phyloP scores from a whole-genome alignment of 2,329 filamentous ascomycete genomes.

The Coleophoma cylindrospora region DNA sequence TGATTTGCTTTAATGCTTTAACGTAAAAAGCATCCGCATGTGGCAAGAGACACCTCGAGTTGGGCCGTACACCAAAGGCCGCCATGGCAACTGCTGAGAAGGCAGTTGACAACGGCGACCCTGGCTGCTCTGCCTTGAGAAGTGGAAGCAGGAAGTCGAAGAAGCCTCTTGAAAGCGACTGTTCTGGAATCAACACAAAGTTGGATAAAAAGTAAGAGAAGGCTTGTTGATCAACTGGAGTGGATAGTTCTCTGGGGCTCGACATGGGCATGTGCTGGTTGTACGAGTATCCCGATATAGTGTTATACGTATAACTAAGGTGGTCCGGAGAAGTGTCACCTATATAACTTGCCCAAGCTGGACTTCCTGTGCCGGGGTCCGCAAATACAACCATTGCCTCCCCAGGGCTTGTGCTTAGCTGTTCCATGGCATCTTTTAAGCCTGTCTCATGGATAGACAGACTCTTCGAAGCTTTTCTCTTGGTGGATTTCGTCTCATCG shows the following conservation, averaged over 20 bases:
- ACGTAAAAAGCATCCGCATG: conserved; percentile 44
- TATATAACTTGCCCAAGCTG: neutral
- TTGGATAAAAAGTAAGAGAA: conserved; percentile 55
- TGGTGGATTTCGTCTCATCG: conserved; percentile 62
- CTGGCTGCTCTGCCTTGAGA: conserved; percentile 35
- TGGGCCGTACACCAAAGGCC: conserved; percentile 43
- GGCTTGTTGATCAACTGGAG: conserved; percentile 48
- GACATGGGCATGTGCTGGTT: conserved; percentile 1
- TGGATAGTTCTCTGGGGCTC: conserved; percentile 32
- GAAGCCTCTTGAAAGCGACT: conserved; percentile 46
- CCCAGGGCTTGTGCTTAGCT: neutral
- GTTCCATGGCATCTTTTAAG: neutral
- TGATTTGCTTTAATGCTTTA: conserved; percentile 43
- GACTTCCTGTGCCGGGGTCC: neutral
- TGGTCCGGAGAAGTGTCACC: conserved; percentile 21
- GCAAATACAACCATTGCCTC: neutral
- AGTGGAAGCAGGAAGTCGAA: conserved; percentile 54
- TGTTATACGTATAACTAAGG: conserved; percentile 62
- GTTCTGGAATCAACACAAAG: conserved; percentile 50
- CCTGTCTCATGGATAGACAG: conserved; percentile 26
- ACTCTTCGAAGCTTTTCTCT: conserved; percentile 55
- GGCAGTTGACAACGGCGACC: conserved; percentile 40
- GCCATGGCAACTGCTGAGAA: conserved; percentile 54
- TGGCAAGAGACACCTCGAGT: conserved; percentile 24
- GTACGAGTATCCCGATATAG: conserved; percentile 57